Evolutionary conservation across 345 rosid genomes (phyloP), one percentile per base, ranked within the genome.

Genomic region (Camelina hispida): DNA sequence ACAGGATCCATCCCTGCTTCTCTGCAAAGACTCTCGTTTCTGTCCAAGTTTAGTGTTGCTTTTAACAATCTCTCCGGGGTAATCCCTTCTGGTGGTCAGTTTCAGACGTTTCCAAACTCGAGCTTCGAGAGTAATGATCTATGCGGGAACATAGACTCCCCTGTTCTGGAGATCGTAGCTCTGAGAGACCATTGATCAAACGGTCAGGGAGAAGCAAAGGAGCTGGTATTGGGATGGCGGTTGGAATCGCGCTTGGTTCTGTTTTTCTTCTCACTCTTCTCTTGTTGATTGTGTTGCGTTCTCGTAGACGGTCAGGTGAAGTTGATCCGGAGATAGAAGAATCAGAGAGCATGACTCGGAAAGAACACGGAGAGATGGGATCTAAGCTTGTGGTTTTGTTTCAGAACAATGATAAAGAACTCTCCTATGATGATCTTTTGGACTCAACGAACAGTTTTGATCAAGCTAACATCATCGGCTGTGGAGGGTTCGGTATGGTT

Each of bases 401-500:
- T 80, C 89, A 83, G 40, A 76, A 82, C 75, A 84, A 74, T 76
- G 91, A 83, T 28, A 84, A 71, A 63, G 87, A 87, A 62, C 86
- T 93, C 57, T 82, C 86, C 12, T 72, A 84, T 32, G 89, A 85
- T 42, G 97, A 92, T 73, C 86, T 92, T 71, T 14, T 83, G 73
- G 80, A 76, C 66, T 88, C 97, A 8, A 90, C 97, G 32, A 73
- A 86, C 79, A 78, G 86, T 72, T 92, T 92, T 32, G 88, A 92
- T 37, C 93, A 90, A 78, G 85, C 87, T 37, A 90, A 90, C 78
- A 92, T 92, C 58, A 81, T 92, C 3, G 97, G 97, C 12, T 92
- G 97, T 40, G 94, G 97, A 3, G 97, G 97, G 46, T 92, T 92
- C 34, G 97, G 97, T 65, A 79, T 92, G 71, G 97, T 92, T 67